A percentile compares a stretch with the other conserved stretches of the same genome.
Conservation (phyloP, 768 basidiomycete genomes). For the Peribolospora baueri region DNA sequence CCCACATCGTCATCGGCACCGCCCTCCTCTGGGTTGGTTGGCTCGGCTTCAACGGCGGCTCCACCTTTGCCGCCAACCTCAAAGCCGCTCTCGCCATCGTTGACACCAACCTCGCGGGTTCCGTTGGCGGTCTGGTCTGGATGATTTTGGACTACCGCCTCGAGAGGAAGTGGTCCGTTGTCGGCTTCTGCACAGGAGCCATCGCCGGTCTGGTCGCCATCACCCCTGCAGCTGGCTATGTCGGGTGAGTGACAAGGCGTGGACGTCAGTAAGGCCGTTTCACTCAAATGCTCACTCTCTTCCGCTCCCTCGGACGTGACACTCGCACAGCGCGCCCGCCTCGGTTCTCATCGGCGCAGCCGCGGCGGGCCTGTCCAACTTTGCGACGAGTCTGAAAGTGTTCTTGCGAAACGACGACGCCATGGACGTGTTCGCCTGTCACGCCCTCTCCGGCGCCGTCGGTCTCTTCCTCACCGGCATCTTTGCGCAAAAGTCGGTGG, state of each 20-base stretch:
- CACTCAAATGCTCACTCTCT: background rate
- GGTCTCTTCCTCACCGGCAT: conserved; percentile 46
- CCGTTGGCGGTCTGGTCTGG: conserved; percentile 71
- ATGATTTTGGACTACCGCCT: conserved; percentile 78
- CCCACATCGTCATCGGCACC: conserved; percentile 81
- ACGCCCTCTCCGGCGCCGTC: conserved; percentile 26
- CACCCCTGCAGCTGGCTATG: conserved; percentile 28
- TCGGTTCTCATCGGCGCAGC: conserved; percentile 64
- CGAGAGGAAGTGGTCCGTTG: conserved; percentile 75
- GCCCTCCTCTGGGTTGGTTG: conserved; percentile 64
- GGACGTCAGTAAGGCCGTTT: conserved; percentile 12
- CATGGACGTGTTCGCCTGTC: conserved; percentile 66
- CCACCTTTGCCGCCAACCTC: conserved; percentile 65
- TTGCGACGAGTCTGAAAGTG: conserved; percentile 87
- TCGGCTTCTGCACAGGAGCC: conserved; percentile 89
- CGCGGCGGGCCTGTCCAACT: conserved; percentile 67
- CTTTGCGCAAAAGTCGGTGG: conserved; percentile 54
- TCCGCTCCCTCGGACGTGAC: conserved; percentile 3
- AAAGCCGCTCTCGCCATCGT: conserved; percentile 72
- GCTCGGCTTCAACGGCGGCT: conserved; percentile 85
- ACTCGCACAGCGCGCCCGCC: conserved; percentile 29
- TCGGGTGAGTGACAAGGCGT: conserved; percentile 7
- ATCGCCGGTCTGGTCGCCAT: conserved; percentile 76
- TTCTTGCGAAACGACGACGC: conserved; percentile 17
- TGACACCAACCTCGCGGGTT: conserved; percentile 76